Conservation (phyloP, 2,329 filamentous ascomycete species). For the Torrubiella hemipterigena region DNA sequence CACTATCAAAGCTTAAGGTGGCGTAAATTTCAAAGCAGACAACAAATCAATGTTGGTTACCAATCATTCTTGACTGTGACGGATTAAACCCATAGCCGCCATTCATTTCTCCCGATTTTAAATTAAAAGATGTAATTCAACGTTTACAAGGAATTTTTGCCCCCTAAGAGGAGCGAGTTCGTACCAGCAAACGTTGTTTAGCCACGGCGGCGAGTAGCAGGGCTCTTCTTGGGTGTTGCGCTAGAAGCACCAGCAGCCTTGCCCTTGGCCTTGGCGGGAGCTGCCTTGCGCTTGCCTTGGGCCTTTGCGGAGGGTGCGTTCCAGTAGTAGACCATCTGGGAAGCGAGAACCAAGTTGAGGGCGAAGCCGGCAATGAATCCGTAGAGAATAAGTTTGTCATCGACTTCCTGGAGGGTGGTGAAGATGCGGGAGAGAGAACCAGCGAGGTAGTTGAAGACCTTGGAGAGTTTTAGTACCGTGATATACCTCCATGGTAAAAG, state of each 20-base stretch:
- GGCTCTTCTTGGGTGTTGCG: conserved; percentile 26
- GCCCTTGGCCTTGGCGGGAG: conserved; percentile 12
- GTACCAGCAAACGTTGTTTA: too few species aligned
- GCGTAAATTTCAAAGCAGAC: too few species aligned
- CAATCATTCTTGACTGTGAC: too few species aligned
- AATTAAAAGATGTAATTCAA: too few species aligned
- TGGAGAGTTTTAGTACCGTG: conserved; percentile 1
- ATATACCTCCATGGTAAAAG: conserved; percentile 1
- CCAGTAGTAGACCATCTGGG: conserved; percentile 96
- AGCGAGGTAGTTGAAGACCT: conserved; percentile 97
- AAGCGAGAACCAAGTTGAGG: conserved; percentile 78
- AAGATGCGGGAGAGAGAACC: conserved; percentile 93
- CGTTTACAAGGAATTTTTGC: too few species aligned
- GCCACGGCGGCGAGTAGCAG: conserved; percentile 31
- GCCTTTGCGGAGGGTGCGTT: conserved; percentile 48
- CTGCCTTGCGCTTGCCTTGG: conserved; percentile 27
- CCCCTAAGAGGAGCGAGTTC: too few species aligned
- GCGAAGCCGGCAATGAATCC: conserved; percentile 83
- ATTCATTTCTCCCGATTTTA: too few species aligned
- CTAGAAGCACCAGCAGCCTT: conserved; percentile 14
- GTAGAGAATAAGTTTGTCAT: conserved; percentile 92
- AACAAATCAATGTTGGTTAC: too few species aligned
- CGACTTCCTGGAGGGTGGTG: conserved; percentile 93
- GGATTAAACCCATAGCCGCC: too few species aligned
- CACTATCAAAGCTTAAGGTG: too few species aligned